Percentiles rank a stretch among this genome's conserved stretches.
These are phyloP conservation scores for Blumeria graminis DNA, from an alignment of 2,329 filamentous ascomycete genomes.

Conservation along the genomic window DNA sequence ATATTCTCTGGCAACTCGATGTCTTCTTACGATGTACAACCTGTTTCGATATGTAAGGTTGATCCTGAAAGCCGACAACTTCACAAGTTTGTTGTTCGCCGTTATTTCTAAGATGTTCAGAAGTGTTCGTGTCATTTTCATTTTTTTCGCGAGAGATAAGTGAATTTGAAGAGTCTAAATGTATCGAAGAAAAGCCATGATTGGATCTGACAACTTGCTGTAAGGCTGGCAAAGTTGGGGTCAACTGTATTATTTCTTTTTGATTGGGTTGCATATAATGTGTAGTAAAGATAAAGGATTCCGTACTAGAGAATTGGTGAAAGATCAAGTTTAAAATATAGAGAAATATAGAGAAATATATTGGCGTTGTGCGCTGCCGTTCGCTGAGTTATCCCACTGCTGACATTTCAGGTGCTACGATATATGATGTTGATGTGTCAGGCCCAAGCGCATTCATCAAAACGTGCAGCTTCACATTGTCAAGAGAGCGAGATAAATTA, in stretches of 20 bases:
- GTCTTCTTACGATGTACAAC: slow-evolving; percentile 12
- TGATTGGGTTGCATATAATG: slow-evolving; percentile 41
- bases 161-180: slow-evolving; percentile 18
- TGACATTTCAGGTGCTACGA: neutral
- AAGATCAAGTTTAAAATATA: neutral
- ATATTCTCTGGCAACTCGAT: slow-evolving; percentile 22
- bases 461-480: neutral
- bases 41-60: slow-evolving; percentile 27
- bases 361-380: neutral
- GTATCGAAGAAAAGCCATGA: slow-evolving; percentile 30
- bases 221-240: slow-evolving; percentile 18
- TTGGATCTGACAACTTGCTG: slow-evolving; percentile 19
- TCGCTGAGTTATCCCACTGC: neutral
- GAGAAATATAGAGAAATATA: neutral
- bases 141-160: slow-evolving; percentile 13
- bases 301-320: neutral
- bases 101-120: slow-evolving; percentile 7
- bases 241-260: slow-evolving; percentile 21
- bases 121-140: slow-evolving; percentile 3
- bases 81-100: slow-evolving; percentile 14
- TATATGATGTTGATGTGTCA: neutral
- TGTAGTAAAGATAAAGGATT: no score
- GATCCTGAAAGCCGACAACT: slow-evolving; percentile 23
- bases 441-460: neutral
- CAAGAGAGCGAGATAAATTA: neutral